A percentile compares a stretch with the other conserved stretches of the same genome.
Conservation (phyloP, 2,329 filamentous ascomycete species). For the Sclerotinia glacialis region DNA sequence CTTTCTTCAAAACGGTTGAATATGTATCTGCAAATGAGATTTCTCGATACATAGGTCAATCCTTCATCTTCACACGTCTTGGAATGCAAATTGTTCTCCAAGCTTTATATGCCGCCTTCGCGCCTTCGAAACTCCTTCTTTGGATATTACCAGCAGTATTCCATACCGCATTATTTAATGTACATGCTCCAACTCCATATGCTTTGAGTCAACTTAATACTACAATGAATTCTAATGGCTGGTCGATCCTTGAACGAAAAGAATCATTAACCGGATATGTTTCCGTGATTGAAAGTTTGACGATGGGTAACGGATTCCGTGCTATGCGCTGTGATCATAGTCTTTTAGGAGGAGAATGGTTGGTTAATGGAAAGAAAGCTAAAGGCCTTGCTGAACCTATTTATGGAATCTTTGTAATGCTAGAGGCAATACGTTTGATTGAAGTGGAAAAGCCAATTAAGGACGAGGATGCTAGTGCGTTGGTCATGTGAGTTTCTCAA, state of each 20-base stretch:
- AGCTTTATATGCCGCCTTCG: slow-evolving; percentile 60
- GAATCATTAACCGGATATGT: slow-evolving; percentile 92
- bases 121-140: slow-evolving; percentile 66
- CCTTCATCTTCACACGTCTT: slow-evolving; percentile 65
- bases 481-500: slow-evolving; percentile 69
- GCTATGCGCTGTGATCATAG: slow-evolving; percentile 93
- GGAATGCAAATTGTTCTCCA: slow-evolving; percentile 69
- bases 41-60: slow-evolving; percentile 55
- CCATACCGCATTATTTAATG: slow-evolving; percentile 69
- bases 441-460: slow-evolving; percentile 51
- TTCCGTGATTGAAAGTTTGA: slow-evolving; percentile 76
- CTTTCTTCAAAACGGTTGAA: slow-evolving; percentile 53
- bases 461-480: slow-evolving; percentile 70
- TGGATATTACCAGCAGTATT: slow-evolving; percentile 69
- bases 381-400: slow-evolving; percentile 79
- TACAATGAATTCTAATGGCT: slow-evolving; percentile 63
- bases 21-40: slow-evolving; percentile 43
- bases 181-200: slow-evolving; percentile 63
- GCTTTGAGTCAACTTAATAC: slow-evolving; percentile 63
- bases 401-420: slow-evolving; percentile 92
- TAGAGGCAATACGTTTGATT: slow-evolving; percentile 85
- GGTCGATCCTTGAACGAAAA: slow-evolving; percentile 72
- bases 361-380: slow-evolving; percentile 55
- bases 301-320: slow-evolving; percentile 60
- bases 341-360: slow-evolving; percentile 89